phyloP scores from a whole-genome alignment of 2,329 filamentous ascomycete genomes.

The Trichoderma brevicompactum region DNA sequence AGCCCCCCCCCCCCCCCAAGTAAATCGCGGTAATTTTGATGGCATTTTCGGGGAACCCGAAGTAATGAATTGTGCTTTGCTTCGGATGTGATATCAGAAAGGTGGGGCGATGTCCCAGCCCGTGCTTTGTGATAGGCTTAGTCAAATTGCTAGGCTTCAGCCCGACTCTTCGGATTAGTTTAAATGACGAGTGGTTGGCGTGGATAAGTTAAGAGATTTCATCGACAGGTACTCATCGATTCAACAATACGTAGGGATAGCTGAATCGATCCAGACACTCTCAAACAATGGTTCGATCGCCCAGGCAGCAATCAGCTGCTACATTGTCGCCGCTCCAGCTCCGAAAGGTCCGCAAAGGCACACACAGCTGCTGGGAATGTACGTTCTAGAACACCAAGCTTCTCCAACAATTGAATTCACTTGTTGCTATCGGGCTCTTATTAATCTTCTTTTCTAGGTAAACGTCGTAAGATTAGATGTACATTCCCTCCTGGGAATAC shows the following conservation, averaged over 20 bases:
- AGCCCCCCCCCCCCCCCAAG: no score
- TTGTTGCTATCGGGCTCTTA: background rate
- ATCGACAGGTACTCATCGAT: background rate
- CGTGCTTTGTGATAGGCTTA: no score
- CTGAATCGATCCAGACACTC: background rate
- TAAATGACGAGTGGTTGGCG: no score
- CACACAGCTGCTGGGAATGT: slow-evolving; percentile 29
- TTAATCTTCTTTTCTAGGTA: background rate
- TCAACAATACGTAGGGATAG: background rate
- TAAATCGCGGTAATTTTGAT: no score
- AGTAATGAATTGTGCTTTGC: no score
- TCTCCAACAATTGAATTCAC: background rate
- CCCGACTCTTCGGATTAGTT: no score
- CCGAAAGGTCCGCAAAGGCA: slow-evolving; percentile 25
- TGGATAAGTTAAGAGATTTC: background rate
- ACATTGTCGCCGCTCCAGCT: background rate
- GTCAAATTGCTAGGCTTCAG: no score
- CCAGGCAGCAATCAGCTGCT: background rate
- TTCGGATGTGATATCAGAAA: no score
- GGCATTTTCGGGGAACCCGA: no score
- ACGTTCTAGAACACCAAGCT: background rate
- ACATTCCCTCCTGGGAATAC: slow-evolving; percentile 1
- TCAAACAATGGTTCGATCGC: background rate
- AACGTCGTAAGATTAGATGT: slow-evolving; percentile 27
- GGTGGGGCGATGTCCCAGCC: no score